Evolutionary conservation across 1,139 yeast genomes (phyloP).

Genomic region (Petasospora fabianii): DNA sequence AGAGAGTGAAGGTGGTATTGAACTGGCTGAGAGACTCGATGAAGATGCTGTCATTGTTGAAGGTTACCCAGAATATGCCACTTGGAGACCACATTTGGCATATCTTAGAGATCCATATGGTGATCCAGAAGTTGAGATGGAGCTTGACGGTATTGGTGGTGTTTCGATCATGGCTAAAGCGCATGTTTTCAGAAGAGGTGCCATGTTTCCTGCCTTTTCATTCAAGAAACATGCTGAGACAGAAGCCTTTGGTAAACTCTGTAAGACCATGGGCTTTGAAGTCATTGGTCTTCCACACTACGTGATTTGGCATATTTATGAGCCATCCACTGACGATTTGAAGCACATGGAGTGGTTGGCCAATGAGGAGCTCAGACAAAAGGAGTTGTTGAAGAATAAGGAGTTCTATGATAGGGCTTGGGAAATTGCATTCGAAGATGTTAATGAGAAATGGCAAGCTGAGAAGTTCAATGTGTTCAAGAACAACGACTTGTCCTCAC

Average conservation of each 20-base stretch:
- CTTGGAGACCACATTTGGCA: conserved; percentile 91
- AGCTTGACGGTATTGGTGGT: conserved; percentile 88
- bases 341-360: conserved; percentile 98
- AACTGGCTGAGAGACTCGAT: conserved; percentile 68
- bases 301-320: conserved; percentile 90
- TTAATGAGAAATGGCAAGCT: conserved; percentile 60
- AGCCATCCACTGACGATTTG: conserved; percentile 81
- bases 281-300: conserved; percentile 87
- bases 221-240: conserved; percentile 92
- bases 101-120: conserved; percentile 84
- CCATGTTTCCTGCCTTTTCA: conserved; percentile 87
- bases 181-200: conserved; percentile 71
- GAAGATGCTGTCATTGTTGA: conserved; percentile 91
- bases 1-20: conserved; percentile 79
- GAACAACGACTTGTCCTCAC: conserved; percentile 51
- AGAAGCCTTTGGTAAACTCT: conserved; percentile 86
- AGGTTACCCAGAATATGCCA: conserved; percentile 88
- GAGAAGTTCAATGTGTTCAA: conserved; percentile 67
- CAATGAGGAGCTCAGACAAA: conserved; percentile 73
- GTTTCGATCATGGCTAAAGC: conserved; percentile 83
- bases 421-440: conserved; percentile 74
- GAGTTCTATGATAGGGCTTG: conserved; percentile 73
- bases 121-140: conserved; percentile 83
- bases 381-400: conserved; percentile 61
- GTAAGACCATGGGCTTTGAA: conserved; percentile 74